Conservation (phyloP, 2,329 filamentous ascomycete species). For the Nemania sp. region DNA sequence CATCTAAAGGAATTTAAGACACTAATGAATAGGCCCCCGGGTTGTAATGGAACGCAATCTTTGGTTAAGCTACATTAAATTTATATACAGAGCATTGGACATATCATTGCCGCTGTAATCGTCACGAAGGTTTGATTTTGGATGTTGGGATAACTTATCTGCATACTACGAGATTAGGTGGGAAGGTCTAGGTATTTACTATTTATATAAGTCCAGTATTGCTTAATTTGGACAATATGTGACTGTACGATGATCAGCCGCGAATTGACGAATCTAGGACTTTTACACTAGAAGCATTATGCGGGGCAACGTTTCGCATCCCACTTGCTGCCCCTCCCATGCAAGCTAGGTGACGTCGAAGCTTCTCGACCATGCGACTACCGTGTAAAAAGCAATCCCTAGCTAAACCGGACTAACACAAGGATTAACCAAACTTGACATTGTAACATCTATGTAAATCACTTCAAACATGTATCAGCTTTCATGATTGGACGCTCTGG, state of each 20-base stretch:
- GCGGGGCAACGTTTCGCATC: slow-evolving; percentile 23
- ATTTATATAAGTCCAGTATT: too few relatives aligned
- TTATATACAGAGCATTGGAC: too few relatives aligned
- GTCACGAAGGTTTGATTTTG: too few relatives aligned
- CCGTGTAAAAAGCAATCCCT: not conserved
- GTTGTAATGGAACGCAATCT: too few relatives aligned
- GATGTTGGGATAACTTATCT: too few relatives aligned
- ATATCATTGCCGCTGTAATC: too few relatives aligned
- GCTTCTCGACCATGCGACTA: slow-evolving; percentile 35
- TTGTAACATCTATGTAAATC: not conserved
- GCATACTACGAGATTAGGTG: too few relatives aligned
- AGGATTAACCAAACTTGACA: not conserved
- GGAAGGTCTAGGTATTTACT: too few relatives aligned
- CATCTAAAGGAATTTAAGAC: too few relatives aligned
- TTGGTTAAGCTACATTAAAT: too few relatives aligned
- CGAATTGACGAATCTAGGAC: slow-evolving; percentile 15
- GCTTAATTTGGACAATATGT: too few relatives aligned
- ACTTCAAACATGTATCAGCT: not conserved
- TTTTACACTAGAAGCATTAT: not conserved
- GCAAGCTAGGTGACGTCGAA: slow-evolving; percentile 36
- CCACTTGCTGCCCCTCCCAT: slow-evolving; percentile 25
- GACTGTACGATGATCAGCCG: not conserved
- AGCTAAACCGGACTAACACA: not conserved
- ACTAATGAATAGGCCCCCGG: too few relatives aligned
- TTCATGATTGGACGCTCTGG: not conserved